A percentile compares a stretch with the other conserved stretches of the same genome.
phyloP scores from a whole-genome alignment of 768 basidiomycete genomes.

The Calocybe cyanea region DNA sequence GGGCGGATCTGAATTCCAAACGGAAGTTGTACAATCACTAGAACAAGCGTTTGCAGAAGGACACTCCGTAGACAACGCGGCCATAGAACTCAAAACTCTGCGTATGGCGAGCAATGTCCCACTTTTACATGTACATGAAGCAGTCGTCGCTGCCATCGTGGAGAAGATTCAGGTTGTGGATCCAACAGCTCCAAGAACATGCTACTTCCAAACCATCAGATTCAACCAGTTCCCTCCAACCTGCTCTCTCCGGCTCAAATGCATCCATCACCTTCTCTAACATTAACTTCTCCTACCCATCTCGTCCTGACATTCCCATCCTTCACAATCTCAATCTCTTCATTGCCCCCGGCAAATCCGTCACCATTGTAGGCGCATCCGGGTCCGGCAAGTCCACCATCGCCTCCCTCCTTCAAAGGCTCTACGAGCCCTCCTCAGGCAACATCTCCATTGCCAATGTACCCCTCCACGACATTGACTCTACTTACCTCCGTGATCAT shows the following conservation, averaged over 20 bases:
- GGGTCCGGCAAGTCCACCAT: no score
- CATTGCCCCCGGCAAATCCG: no score
- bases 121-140: conserved; percentile 78
- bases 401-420: no score
- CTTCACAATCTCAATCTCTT: no score
- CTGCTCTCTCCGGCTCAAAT: conserved; percentile 56
- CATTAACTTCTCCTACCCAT: conserved; percentile 84
- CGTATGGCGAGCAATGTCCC: conserved; percentile 96
- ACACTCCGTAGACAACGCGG: conserved; percentile 89
- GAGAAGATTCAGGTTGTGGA: conserved; percentile 63
- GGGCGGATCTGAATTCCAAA: conserved; percentile 65
- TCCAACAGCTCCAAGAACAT: no score
- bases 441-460: no score
- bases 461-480: no score
- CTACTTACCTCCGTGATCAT: no score
- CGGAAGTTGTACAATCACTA: conserved; percentile 79
- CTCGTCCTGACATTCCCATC: no score
- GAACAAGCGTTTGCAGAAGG: conserved; percentile 90
- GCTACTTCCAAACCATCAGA: no score
- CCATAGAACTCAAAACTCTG: conserved; percentile 92
- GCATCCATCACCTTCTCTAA: conserved; percentile 56
- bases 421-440: no score
- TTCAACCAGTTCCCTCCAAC: conserved; percentile 62
- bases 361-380: no score
- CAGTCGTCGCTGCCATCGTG: conserved; percentile 83